Percentiles rank a stretch among this genome's conserved stretches.
phyloP scores from a whole-genome alignment of 192 early-diverging fungal species.

The Coemansia sp. region DNA sequence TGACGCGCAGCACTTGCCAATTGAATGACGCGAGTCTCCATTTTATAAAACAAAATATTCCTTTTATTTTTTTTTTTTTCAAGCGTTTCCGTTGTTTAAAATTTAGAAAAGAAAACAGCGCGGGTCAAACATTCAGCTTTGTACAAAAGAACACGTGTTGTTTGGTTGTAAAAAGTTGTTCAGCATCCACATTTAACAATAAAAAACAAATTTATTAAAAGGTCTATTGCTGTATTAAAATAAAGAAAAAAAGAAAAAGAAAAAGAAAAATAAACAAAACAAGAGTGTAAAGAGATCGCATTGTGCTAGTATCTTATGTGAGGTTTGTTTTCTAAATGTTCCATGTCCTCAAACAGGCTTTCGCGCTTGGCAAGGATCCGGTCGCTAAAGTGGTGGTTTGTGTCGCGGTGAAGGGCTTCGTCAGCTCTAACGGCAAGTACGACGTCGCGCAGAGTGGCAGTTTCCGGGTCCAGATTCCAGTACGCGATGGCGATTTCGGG shows the following conservation, averaged over 20 bases:
- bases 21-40: too few species aligned
- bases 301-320: constrained; percentile 30
- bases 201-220: too few species aligned
- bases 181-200: too few species aligned
- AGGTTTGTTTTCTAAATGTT: constrained; percentile 25
- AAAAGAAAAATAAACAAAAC: neutral
- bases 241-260: neutral
- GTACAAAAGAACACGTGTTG: neutral
- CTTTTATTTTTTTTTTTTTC: neutral
- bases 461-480: constrained; percentile 69
- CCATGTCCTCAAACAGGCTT: constrained; percentile 56
- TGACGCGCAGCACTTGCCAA: too few species aligned
- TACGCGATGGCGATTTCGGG: constrained; percentile 86
- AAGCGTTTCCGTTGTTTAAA: neutral
- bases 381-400: constrained; percentile 86
- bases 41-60: neutral
- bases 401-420: constrained; percentile 85
- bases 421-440: constrained; percentile 87
- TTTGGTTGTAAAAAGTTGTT: neutral
- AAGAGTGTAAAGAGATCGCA: neutral
- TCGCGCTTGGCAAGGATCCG: constrained; percentile 59
- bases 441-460: constrained; percentile 77
- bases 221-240: neutral
- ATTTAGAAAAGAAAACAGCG: too few species aligned
- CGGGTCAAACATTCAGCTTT: neutral